A percentile compares a stretch with the other conserved stretches of the same genome.
Conservation (phyloP, 345 rosid species). For the Pugionium dolabratum region DNA sequence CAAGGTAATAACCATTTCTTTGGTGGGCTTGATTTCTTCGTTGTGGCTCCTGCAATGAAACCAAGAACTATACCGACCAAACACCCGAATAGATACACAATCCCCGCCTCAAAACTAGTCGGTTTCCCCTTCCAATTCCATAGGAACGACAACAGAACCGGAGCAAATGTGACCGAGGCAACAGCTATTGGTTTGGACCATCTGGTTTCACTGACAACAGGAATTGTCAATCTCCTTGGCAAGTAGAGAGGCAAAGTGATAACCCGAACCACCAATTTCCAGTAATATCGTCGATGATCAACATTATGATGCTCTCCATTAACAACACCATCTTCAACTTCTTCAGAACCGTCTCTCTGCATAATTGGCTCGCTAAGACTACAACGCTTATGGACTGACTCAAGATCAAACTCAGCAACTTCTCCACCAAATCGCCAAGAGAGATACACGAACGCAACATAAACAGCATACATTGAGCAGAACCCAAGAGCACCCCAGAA, state of each 20-base stretch:
- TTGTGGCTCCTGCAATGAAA: conserved; percentile 56
- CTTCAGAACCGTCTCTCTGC: conserved; percentile 17
- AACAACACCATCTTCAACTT: conserved; percentile 15
- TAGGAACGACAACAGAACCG: conserved; percentile 62
- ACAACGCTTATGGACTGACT: conserved; percentile 35
- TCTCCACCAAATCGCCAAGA: conserved; percentile 43
- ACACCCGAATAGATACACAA: conserved; percentile 53
- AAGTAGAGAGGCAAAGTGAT: conserved; percentile 74
- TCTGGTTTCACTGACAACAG: conserved; percentile 58
- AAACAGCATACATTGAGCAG: conserved; percentile 55
- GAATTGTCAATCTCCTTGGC: conserved; percentile 83
- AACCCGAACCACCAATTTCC: conserved; percentile 41
- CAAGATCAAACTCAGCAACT: conserved; percentile 34
- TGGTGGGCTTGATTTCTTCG: conserved; percentile 65
- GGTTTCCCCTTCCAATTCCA: conserved; percentile 47
- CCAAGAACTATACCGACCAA: conserved; percentile 62
- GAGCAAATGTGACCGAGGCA: conserved; percentile 64
- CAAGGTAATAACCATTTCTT: conserved; percentile 60
- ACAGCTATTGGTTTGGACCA: conserved; percentile 89
- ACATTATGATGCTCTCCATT: conserved; percentile 12
- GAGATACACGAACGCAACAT: conserved; percentile 60
- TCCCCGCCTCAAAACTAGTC: conserved; percentile 31
- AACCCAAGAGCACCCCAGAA: conserved; percentile 67
- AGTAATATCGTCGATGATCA: conserved; percentile 29
- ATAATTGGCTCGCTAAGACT: conserved; percentile 40